These are phyloP conservation scores for Phaeosphaeria sp. DNA, from an alignment of 2,329 filamentous ascomycete genomes.

Conservation along the genomic window DNA sequence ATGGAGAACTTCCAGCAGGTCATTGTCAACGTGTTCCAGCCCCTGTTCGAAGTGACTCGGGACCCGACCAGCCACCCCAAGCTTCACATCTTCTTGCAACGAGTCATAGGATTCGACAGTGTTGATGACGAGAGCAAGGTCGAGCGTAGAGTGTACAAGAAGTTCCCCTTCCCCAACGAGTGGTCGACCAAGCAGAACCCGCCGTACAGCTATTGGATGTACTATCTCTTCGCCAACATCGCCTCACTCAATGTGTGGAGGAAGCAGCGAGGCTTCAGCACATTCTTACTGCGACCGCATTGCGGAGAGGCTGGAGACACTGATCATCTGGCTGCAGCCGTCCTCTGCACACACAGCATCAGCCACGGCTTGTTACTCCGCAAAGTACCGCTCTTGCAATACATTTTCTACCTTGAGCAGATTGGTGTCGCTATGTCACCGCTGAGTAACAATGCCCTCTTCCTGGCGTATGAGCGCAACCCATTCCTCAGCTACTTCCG, in stretches of 20 bases:
- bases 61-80: slow-evolving; percentile 88
- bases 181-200: slow-evolving; percentile 96
- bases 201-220: slow-evolving; percentile 99
- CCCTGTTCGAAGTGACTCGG: slow-evolving; percentile 91
- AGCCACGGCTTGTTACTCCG: slow-evolving; percentile 91
- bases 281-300: slow-evolving; percentile 89
- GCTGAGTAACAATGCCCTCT: slow-evolving; percentile 95
- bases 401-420: slow-evolving; percentile 97
- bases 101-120: slow-evolving; percentile 95
- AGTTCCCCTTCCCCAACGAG: slow-evolving; percentile 87
- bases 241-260: slow-evolving; percentile 91
- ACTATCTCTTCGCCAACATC: slow-evolving; percentile 95
- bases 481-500: slow-evolving; percentile 96
- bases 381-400: slow-evolving; percentile 93
- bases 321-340: slow-evolving; percentile 90
- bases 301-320: slow-evolving; percentile 97
- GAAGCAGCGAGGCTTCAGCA: slow-evolving; percentile 92
- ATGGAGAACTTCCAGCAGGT: slow-evolving; percentile 93
- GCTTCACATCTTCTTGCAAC: slow-evolving; percentile 90
- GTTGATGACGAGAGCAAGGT: slow-evolving; percentile 98
- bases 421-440: slow-evolving; percentile 99
- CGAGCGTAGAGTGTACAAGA: slow-evolving; percentile 91
- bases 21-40: slow-evolving; percentile 88
- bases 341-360: slow-evolving; percentile 94
- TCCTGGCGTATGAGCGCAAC: slow-evolving; percentile 95